A percentile compares a stretch with the other conserved stretches of the same genome.
phyloP scores from a whole-genome alignment of 2,329 filamentous ascomycete genomes.

The Gnomoniopsis sp. region DNA sequence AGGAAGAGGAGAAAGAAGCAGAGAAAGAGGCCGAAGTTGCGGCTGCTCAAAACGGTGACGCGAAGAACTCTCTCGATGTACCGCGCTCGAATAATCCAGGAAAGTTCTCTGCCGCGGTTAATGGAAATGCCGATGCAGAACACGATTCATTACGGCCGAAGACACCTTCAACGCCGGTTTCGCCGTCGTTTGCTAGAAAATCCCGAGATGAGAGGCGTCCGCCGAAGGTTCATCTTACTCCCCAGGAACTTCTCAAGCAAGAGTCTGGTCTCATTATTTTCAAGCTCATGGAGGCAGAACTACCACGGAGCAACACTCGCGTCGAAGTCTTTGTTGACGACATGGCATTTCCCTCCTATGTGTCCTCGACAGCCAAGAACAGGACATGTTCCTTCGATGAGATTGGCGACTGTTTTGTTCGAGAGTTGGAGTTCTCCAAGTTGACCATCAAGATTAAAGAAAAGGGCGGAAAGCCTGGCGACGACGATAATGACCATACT shows the following conservation, averaged over 20 bases:
- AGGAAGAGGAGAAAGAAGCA: slow-evolving; percentile 45
- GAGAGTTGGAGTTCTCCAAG: slow-evolving; percentile 94
- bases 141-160: slow-evolving; percentile 36
- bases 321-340: slow-evolving; percentile 93
- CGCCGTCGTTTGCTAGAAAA: slow-evolving; percentile 38
- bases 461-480: slow-evolving; percentile 70
- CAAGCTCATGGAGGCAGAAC: slow-evolving; percentile 85
- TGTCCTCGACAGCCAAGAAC: slow-evolving; percentile 70
- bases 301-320: slow-evolving; percentile 71
- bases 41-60: slow-evolving; percentile 17
- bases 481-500: slow-evolving; percentile 66
- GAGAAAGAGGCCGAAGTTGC: slow-evolving; percentile 25
- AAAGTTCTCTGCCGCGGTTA: slow-evolving; percentile 38
- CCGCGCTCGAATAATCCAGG: slow-evolving; percentile 36
- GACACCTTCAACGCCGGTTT: slow-evolving; percentile 42
- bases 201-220: slow-evolving; percentile 54
- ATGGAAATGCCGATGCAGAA: slow-evolving; percentile 24
- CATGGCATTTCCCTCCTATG: slow-evolving; percentile 86
- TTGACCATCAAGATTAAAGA: slow-evolving; percentile 85
- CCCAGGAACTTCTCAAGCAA: slow-evolving; percentile 78
- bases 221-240: slow-evolving; percentile 74
- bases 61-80: slow-evolving; percentile 29
- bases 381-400: slow-evolving; percentile 77
- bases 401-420: slow-evolving; percentile 91
- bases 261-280: slow-evolving; percentile 94